Evolutionary conservation across 192 early-diverging fungal genomes (phyloP).

Genomic region (Gaertneriomyces semiglobifer): DNA sequence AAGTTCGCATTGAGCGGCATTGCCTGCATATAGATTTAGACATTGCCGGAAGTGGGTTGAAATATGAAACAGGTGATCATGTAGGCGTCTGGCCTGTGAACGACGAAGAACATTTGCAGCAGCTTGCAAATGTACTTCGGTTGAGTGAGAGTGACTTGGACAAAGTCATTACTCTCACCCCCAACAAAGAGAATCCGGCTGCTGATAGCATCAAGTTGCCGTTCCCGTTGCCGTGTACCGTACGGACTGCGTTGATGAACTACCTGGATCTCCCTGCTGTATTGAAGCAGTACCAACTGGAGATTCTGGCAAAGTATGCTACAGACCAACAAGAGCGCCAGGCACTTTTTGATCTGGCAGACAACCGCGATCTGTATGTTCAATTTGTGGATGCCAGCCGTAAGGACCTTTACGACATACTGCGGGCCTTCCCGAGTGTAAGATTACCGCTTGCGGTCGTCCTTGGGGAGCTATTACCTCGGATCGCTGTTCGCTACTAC

Average conservation of each 20-base stretch:
- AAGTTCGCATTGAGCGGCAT: conserved; percentile 60
- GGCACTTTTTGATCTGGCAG: conserved; percentile 35
- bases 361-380: conserved; percentile 44
- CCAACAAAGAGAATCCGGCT: conserved; percentile 52
- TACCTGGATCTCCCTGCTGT: conserved; percentile 84
- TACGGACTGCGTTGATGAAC: conserved; percentile 80
- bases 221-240: conserved; percentile 80
- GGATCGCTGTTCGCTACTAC: conserved; percentile 88
- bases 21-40: conserved; percentile 96
- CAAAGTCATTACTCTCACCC: conserved; percentile 61
- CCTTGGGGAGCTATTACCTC: conserved; percentile 73
- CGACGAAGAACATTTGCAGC: conserved; percentile 69
- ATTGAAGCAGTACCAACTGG: conserved; percentile 56
- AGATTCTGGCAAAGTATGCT: conserved; percentile 54
- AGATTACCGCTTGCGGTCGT: conserved; percentile 73
- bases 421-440: conserved; percentile 62
- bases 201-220: conserved; percentile 73
- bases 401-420: conserved; percentile 71
- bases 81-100: conserved; percentile 90
- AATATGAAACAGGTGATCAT: conserved; percentile 92
- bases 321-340: conserved; percentile 36
- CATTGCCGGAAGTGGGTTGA: conserved; percentile 71
- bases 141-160: conserved; percentile 65
- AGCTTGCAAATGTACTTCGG: conserved; percentile 60
- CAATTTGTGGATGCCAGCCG: conserved; percentile 38